These are phyloP conservation scores for Astraeus odoratus DNA, from an alignment of 768 basidiomycete genomes.

Conservation along the genomic window DNA sequence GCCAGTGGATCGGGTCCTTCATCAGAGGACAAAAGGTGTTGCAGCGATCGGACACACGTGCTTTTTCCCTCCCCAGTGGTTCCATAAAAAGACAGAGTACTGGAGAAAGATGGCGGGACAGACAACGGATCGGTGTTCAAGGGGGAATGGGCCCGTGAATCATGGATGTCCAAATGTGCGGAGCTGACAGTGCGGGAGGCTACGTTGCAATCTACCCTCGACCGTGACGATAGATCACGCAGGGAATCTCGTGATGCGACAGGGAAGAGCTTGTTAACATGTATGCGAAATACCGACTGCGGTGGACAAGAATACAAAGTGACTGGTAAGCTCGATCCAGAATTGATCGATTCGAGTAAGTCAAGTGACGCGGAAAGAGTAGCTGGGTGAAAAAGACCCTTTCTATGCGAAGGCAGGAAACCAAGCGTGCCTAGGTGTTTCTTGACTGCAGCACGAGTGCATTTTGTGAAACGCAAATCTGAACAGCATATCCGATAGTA, in stretches of 20 bases:
- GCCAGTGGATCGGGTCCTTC: conserved; percentile 18
- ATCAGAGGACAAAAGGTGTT: conserved; percentile 12
- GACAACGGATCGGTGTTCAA: no score
- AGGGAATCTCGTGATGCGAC: neutral
- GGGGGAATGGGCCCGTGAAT: no score
- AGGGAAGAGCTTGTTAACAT: conserved; percentile 14
- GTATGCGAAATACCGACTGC: conserved; percentile 23
- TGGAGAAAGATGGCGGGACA: neutral
- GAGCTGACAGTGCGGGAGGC: no score
- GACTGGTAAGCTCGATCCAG: conserved; percentile 7
- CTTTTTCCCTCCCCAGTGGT: neutral
- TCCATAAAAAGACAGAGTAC: conserved; percentile 16
- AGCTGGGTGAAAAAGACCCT: conserved; percentile 37
- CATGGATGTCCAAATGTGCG: no score
- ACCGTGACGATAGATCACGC: neutral
- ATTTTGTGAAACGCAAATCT: conserved; percentile 49
- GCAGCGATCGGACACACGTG: conserved; percentile 7
- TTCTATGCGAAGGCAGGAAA: conserved; percentile 23
- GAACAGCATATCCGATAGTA: neutral
- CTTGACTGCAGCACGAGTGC: conserved; percentile 21
- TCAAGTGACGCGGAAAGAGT: conserved; percentile 32
- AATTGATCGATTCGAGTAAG: conserved; percentile 18
- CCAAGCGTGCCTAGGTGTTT: conserved; percentile 14
- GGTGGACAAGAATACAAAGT: conserved; percentile 23
- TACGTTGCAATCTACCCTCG: neutral